Percentiles rank a stretch among this genome's conserved stretches.
phyloP scores from a whole-genome alignment of 257 asterid genomes.

The Anisodus acutangulus region DNA sequence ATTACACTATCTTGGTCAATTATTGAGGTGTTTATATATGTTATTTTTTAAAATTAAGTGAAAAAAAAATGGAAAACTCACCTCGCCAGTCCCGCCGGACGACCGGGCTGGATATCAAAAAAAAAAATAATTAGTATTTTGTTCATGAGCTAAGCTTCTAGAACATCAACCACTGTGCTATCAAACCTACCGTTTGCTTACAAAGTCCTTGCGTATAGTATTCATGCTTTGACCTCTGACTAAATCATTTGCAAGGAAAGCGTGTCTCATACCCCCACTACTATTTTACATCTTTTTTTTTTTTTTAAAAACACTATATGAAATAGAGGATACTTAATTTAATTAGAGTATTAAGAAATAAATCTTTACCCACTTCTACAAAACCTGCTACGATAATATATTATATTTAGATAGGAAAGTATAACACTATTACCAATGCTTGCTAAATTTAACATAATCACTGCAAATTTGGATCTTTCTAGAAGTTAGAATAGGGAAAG shows the following conservation, averaged over 20 bases:
- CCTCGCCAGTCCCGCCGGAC: too few relatives aligned
- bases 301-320: neutral
- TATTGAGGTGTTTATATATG: too few relatives aligned
- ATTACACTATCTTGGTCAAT: too few relatives aligned
- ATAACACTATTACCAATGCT: neutral
- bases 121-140: neutral
- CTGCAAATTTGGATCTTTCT: constrained; percentile 7
- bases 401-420: constrained; percentile 5
- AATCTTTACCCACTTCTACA: neutral
- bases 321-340: neutral
- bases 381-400: constrained; percentile 13
- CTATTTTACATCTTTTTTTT: neutral
- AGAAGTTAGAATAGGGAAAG: neutral
- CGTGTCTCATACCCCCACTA: constrained; percentile 12
- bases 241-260: constrained; percentile 44
- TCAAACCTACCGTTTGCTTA: constrained; percentile 42
- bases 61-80: too few relatives aligned
- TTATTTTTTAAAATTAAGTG: too few relatives aligned
- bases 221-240: constrained; percentile 37
- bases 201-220: constrained; percentile 31
- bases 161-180: constrained; percentile 36
- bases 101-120: too few relatives aligned
- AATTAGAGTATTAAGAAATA: neutral
- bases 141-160: constrained; percentile 39
- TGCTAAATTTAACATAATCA: constrained; percentile 7